Base-by-base conservation (phyloP, 225 moss, liverwort and hornwort genomes). In the Ulota crispa region DNA sequence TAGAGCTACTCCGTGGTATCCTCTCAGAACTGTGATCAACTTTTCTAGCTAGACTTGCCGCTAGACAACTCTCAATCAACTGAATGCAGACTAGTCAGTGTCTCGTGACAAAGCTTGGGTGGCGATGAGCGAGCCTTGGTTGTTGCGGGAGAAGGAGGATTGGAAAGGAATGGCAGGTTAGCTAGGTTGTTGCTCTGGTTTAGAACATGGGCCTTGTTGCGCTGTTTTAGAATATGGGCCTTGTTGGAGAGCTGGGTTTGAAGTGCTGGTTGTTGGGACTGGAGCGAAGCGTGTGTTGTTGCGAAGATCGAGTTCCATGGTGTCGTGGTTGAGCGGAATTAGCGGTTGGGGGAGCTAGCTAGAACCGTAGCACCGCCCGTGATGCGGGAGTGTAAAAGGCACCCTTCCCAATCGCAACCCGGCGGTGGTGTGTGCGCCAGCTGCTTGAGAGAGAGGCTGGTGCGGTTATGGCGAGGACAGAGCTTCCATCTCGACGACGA, bases 391-490 rank as follows among this genome's bases (percentile, higher is more conserved):
- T 86, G 86, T 45, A 11, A 54, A 20, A 52, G 86, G 43, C 88
- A 88, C 75, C 66, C 74, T 20, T 75, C 32, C 65, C 75, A 78
- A 47, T 81, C 75, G 23, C 88, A 77, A 60, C 85, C 76, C 26
- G 70, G 81, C 7, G 81, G 75, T 41, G 83, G 83, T 1, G 86
- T 88, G 2, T 88, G 88, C 71, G 53, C 88, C 9, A 36, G 75
- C 61, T 88, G 88, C 83, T 81, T 88, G 74, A 64, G 66, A 19
- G 88, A 83, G 47, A 60, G 81, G 45, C 60, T 88, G 19, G 62
- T 75, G 7, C 43, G 59, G 74, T 43, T 86, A 75, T 89, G 86
- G 86, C 53, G 78, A 66, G 88, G 85, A 1, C 59, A 83, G 69
- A 74, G 64, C 45, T 74, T 69, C 64, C 62, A 57, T 66, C 24